phyloP scores from a whole-genome alignment of 371 early-diverging fungal genomes.

The Mortierella sp. region DNA sequence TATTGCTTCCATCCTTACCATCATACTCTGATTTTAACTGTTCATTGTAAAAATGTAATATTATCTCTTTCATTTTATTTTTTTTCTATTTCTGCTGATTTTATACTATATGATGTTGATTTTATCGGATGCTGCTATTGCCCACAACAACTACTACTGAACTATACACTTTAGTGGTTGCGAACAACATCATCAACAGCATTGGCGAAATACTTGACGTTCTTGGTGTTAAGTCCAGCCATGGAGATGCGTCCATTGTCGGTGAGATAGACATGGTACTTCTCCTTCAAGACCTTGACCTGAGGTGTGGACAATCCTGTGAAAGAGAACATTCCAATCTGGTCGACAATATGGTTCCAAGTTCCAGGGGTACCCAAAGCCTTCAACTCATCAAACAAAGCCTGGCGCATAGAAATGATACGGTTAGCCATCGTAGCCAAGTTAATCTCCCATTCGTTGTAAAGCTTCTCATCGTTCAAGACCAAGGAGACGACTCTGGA shows the following conservation, averaged over 20 bases:
- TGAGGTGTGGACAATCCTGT: slow-evolving; percentile 81
- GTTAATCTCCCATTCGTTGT: slow-evolving; percentile 86
- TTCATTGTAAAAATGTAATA: too few species aligned
- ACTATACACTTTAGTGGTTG: slow-evolving; percentile 39
- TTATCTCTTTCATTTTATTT: not conserved
- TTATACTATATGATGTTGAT: not conserved
- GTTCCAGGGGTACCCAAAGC: slow-evolving; percentile 90
- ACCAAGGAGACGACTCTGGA: slow-evolving; percentile 89
- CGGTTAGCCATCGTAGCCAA: slow-evolving; percentile 89
- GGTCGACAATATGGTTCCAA: slow-evolving; percentile 95
- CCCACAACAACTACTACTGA: not conserved
- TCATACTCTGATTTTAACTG: too few species aligned
- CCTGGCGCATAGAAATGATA: slow-evolving; percentile 89
- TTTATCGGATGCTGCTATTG: not conserved
- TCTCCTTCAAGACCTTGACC: slow-evolving; percentile 81
- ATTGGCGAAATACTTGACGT: slow-evolving; percentile 89
- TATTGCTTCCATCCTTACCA: too few species aligned
- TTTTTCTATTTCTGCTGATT: not conserved
- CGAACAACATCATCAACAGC: slow-evolving; percentile 84
- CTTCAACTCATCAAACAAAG: slow-evolving; percentile 70
- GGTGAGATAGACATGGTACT: slow-evolving; percentile 94
- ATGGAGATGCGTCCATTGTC: slow-evolving; percentile 96
- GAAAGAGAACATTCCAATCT: slow-evolving; percentile 98
- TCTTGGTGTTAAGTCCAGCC: slow-evolving; percentile 90
- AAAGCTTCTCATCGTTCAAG: slow-evolving; percentile 81